Evolutionary conservation across 2,329 filamentous ascomycete species (phyloP), one percentile per base, ranked within the genome.

Genomic region (Aureobasidium sp.): DNA sequence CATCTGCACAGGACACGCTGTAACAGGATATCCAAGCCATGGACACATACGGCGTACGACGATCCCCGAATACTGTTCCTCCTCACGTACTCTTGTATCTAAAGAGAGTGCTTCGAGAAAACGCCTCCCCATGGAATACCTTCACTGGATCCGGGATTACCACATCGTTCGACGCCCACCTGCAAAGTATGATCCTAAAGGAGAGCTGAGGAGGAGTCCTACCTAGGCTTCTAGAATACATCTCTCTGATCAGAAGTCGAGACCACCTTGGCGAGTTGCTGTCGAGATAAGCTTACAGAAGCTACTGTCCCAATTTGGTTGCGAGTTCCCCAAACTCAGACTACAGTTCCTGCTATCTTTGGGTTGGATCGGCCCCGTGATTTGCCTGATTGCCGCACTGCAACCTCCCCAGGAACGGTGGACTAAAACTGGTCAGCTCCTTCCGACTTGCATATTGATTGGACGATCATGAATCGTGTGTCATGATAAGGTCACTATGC

Each of bases 401-500:
- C 58, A 24, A 44, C 39, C 53, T 44, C 58, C 19, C 58, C 37
- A 60, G 58, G 48, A 50, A 52, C 44, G n/a, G 12, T 50, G 42
- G 47, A 60, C 58, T 48, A 31, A 60, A 53, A 60, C 9, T 9
- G 58, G 58, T 50, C 58, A 60, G 58, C 35, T 48, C 35, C 5
- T 35, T 53, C 47, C 19, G 22, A 53, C 24, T 44, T 60, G 42
- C 40, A 60, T 15, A 57, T 19, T 39, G 44, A 37, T 50, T 35
- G 57, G 40, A 19, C 44, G 19, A 48, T 31, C 47, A 42, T 52
- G 19, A 15, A 52, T 39, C 27, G 17, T 15, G 17, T 52, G 58
- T 45, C 58, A 35, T 48, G 56, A 61, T 49, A 57, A 57, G 42
- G 59, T 53, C 48, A 52, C 48, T 27, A 40, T 45, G 48, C 59